Evolutionary conservation across 2,329 filamentous ascomycete species (phyloP).

Genomic region (Sporothrix variecibatus): DNA sequence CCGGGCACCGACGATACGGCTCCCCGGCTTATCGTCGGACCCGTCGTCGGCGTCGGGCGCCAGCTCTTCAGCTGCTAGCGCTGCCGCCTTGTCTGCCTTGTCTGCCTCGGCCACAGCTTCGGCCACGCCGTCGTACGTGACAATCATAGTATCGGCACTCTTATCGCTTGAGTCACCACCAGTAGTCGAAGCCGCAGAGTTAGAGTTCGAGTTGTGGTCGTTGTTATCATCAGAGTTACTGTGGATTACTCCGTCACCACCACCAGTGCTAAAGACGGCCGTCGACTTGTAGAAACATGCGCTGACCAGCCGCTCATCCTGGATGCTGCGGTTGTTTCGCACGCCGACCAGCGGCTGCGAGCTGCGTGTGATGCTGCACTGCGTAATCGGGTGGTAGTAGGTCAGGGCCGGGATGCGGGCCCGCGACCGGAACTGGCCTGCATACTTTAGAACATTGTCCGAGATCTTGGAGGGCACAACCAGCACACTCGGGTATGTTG

Average conservation of each 20-base stretch:
- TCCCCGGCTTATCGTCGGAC: conserved; percentile 59
- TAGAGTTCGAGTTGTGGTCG: background rate
- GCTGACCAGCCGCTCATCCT: conserved; percentile 90
- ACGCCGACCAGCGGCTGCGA: conserved; percentile 90
- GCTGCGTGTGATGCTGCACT: conserved; percentile 93
- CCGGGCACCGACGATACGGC: conserved; percentile 77
- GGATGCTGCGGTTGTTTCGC: conserved; percentile 83
- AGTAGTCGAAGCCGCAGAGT: background rate
- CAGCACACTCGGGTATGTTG: conserved; percentile 85
- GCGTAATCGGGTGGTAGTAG: conserved; percentile 95
- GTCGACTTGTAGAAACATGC: conserved; percentile 82
- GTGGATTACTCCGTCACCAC: background rate
- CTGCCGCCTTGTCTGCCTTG: conserved; percentile 58
- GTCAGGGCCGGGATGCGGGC: conserved; percentile 85
- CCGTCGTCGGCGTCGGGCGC: conserved; percentile 16
- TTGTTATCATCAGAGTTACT: conserved; percentile 30
- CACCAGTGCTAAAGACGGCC: conserved; percentile 42
- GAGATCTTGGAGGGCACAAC: conserved; percentile 87
- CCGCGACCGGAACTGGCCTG: conserved; percentile 83
- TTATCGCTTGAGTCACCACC: conserved; percentile 25
- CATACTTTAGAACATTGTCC: conserved; percentile 96
- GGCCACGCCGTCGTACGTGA: conserved; percentile 19
- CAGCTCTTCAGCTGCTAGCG: conserved; percentile 52
- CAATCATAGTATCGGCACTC: conserved; percentile 9
- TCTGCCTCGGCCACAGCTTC: conserved; percentile 43